These are phyloP conservation scores for Ajuga chamaepitys DNA, from an alignment of 257 asterid species.

Conservation along the genomic window DNA sequence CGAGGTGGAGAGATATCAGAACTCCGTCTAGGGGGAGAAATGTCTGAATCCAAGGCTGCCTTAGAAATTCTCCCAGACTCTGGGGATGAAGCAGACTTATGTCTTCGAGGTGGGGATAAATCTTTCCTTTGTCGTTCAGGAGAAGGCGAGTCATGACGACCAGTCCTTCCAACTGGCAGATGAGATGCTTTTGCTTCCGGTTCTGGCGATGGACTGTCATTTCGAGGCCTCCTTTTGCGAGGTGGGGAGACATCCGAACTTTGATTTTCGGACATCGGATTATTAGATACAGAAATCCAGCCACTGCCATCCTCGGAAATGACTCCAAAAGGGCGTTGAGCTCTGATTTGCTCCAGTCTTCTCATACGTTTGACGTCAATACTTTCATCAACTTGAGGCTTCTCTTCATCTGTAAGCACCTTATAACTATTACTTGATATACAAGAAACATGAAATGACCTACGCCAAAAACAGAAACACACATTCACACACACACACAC, in stretches of 20 bases:
- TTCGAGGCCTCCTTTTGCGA: slow-evolving; percentile 28
- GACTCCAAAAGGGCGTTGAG: slow-evolving; percentile 56
- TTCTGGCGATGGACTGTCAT: slow-evolving; percentile 53
- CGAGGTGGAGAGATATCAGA: slow-evolving; percentile 50
- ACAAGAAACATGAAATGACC: slow-evolving; percentile 7
- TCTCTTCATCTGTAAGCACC: slow-evolving; percentile 54
- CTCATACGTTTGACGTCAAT: slow-evolving; percentile 79
- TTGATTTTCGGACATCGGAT: slow-evolving; percentile 8
- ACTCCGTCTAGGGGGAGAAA: no score
- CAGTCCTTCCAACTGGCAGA: slow-evolving; percentile 16
- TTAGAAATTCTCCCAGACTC: no score
- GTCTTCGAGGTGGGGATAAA: slow-evolving; percentile 55
- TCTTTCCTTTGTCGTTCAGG: slow-evolving; percentile 28
- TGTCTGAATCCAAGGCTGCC: no score
- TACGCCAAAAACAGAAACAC: background rate
- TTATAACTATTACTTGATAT: background rate
- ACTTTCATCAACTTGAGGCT: slow-evolving; percentile 79
- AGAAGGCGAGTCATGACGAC: slow-evolving; percentile 52
- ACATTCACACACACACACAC: background rate
- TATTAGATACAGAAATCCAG: slow-evolving; percentile 56
- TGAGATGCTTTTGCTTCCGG: slow-evolving; percentile 12
- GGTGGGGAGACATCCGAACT: slow-evolving; percentile 45
- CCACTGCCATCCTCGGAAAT: slow-evolving; percentile 97
- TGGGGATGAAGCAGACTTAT: no score
- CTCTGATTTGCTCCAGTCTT: slow-evolving; percentile 54